Conservation (phyloP, 495 filamentous ascomycete species). For the Lineolata rhizophorae region DNA sequence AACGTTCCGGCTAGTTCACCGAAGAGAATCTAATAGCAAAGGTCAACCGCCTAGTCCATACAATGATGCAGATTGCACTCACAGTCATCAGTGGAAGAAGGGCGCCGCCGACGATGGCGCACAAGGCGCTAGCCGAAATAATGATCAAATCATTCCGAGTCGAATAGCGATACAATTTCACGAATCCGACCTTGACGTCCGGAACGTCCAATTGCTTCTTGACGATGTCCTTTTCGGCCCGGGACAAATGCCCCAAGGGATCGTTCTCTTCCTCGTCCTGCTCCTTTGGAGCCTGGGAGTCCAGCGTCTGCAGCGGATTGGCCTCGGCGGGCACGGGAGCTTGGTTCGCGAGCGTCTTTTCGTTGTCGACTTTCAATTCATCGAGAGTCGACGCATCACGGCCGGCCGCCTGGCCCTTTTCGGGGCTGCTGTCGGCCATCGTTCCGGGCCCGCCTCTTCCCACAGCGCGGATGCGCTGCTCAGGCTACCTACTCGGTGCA, state of each 20-base stretch:
- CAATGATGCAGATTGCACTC: conserved; percentile 4
- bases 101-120: conserved; percentile 57
- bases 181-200: conserved; percentile 37
- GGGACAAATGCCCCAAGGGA: conserved; percentile 30
- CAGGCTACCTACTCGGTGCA: too few species aligned
- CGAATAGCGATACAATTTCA: conserved; percentile 59
- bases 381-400: too few species aligned
- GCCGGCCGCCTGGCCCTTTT: too few species aligned
- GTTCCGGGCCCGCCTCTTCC: too few species aligned
- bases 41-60: neutral
- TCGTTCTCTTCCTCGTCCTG: conserved; percentile 19
- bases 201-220: conserved; percentile 50
- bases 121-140: conserved; percentile 38
- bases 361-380: too few species aligned
- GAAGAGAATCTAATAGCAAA: conserved; percentile 32
- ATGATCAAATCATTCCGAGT: conserved; percentile 53
- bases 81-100: conserved; percentile 77
- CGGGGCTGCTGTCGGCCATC: too few species aligned
- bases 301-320: too few species aligned
- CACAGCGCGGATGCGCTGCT: too few species aligned
- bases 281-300: too few species aligned
- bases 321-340: too few species aligned
- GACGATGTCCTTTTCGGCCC: conserved; percentile 43
- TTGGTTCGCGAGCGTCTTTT: too few species aligned
- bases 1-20: conserved; percentile 56